Conservation (phyloP, 208 protist species). For the Naegleria lovaniensis region DNA sequence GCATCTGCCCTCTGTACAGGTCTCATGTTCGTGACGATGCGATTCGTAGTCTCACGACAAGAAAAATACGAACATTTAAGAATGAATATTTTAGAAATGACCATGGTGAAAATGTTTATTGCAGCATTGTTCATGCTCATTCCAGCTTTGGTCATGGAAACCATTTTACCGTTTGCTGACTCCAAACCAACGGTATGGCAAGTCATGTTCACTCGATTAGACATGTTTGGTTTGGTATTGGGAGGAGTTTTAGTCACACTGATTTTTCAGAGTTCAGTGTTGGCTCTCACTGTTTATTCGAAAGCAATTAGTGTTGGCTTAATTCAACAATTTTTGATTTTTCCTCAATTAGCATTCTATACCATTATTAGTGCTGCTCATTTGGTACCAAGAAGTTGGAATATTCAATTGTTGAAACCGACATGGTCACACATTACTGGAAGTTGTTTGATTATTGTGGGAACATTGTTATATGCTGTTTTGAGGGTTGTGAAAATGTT, state of each 20-base stretch:
- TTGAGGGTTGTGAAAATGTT: neutral
- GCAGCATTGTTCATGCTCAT: neutral
- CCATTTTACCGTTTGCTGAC: neutral
- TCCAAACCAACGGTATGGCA: neutral
- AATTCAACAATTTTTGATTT: slow-evolving; percentile 6
- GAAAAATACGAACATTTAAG: neutral
- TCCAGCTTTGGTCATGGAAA: neutral
- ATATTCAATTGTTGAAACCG: neutral
- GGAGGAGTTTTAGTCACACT: slow-evolving; percentile 14
- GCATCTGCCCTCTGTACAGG: neutral
- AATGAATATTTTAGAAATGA: slow-evolving; percentile 10
- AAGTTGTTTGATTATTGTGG: neutral
- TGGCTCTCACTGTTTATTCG: neutral
- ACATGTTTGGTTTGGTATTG: neutral
- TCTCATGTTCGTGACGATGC: neutral
- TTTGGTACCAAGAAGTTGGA: neutral
- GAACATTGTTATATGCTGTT: neutral
- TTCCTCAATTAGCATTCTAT: neutral
- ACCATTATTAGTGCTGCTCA: neutral
- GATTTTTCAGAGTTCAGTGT: neutral
- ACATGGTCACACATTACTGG: neutral
- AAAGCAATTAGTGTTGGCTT: slow-evolving; percentile 8
- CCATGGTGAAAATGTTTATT: slow-evolving; percentile 2
- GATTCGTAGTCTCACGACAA: neutral
- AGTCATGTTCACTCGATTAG: neutral